Evolutionary conservation across 805 yeast genomes (phyloP), one percentile per base, ranked within the genome.

Genomic region (Saturnispora sekii): DNA sequence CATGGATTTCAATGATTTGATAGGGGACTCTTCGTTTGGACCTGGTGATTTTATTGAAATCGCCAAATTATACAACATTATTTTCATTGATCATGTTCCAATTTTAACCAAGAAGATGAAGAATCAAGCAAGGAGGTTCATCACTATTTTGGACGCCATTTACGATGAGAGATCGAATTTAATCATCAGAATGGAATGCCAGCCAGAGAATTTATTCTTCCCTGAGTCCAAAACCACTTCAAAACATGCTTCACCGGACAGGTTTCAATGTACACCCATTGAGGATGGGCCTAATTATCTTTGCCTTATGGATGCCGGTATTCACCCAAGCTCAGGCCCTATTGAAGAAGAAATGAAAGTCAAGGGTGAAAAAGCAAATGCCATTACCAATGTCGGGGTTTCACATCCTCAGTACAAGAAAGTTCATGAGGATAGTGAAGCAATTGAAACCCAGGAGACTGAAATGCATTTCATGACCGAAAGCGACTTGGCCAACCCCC

Each of bases 21-120:
- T 86, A 53, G 69, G 65, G 40, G 77, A 77, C 7, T 61, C 74
- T 17, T 43, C 50, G 7, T 73, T 66, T 49, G 81, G 84, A 0
- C 76, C 86, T 0, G 79, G 83, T 3, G 89, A 82, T 56, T 81
- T 79, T 56, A 79, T 82, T 31, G 75, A 86, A 0, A 56, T 82
- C 29, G 81, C 87, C 0, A 74, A 85, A 0, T 65, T 67, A 17
- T 82, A 65, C 57, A 74, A 70, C 30, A 74, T 79, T 2, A 62
- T 83, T 28, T 66, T 82, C 4, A 54, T 82, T 15, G 81, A 79
- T 45, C 63, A 76, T 42, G 77, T 82, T 3, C 89, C 89, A 0
- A 64, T 74, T 5, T 59, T 82, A 61, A 72, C 76, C 1, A 56
- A 74, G 3, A 69, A 62, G 39, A 71, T 69, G 76, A 79, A 77